Conservation (phyloP, 2,329 filamentous ascomycete genomes). For the Cercospora beticola region DNA sequence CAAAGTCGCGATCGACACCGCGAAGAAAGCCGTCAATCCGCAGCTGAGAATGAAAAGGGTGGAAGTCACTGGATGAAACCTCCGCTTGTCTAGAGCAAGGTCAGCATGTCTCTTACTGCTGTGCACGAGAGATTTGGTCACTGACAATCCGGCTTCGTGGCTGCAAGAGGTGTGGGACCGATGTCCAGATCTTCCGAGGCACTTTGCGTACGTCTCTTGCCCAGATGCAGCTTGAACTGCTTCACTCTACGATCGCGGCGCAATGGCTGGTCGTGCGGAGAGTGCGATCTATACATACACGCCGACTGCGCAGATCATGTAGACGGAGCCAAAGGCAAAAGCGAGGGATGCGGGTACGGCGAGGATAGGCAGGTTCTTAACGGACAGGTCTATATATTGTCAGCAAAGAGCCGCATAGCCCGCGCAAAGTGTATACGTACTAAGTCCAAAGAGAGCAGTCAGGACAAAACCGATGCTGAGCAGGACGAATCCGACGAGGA, state of each 20-base stretch:
- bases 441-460: constrained; percentile 79
- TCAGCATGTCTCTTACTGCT: constrained; percentile 4
- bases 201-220: background rate
- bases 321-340: constrained; percentile 89
- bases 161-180: background rate
- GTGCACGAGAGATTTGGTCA: background rate
- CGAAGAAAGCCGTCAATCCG: constrained; percentile 27
- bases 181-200: background rate
- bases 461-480: constrained; percentile 68
- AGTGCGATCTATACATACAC: constrained; percentile 77
- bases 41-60: constrained; percentile 30
- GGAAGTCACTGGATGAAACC: constrained; percentile 29
- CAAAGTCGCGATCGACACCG: constrained; percentile 18
- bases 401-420: constrained; percentile 22
- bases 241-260: constrained; percentile 6
- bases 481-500: constrained; percentile 74
- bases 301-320: constrained; percentile 98
- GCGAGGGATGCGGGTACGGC: constrained; percentile 85
- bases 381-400: constrained; percentile 68
- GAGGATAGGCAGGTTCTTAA: constrained; percentile 72
- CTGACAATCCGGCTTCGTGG: background rate
- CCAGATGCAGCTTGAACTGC: background rate
- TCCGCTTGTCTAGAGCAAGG: constrained; percentile 11
- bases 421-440: constrained; percentile 52
- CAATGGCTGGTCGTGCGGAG: constrained; percentile 9